Conservation (phyloP, 768 basidiomycete genomes). For the Atractiella rhizophila region DNA sequence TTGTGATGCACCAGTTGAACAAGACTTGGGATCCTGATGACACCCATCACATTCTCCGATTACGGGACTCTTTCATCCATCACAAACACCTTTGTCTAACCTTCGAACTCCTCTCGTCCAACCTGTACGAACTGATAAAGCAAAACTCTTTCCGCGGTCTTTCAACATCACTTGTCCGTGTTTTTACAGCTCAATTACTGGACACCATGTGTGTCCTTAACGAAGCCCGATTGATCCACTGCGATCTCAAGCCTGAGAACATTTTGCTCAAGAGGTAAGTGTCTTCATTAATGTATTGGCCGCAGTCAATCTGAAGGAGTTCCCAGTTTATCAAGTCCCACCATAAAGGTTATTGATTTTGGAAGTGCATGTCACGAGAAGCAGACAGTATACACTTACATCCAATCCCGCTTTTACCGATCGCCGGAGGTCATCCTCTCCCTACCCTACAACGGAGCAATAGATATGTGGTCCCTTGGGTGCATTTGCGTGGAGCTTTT, state of each 20-base stretch:
- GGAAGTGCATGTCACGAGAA: slow-evolving; percentile 96
- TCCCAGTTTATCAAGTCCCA: slow-evolving; percentile 67
- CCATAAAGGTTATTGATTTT: slow-evolving; percentile 98
- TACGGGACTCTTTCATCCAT: slow-evolving; percentile 91
- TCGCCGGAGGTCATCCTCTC: slow-evolving; percentile 91
- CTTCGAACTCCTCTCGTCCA: slow-evolving; percentile 86
- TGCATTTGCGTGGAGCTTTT: slow-evolving; percentile 98
- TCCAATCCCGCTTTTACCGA: slow-evolving; percentile 94
- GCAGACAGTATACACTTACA: slow-evolving; percentile 99
- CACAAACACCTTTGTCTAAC: slow-evolving; percentile 88
- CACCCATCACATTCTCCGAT: slow-evolving; percentile 82
- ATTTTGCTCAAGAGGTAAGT: slow-evolving; percentile 80
- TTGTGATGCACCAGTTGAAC: slow-evolving; percentile 40
- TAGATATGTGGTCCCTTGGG: slow-evolving; percentile 98
- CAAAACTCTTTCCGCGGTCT: slow-evolving; percentile 98
- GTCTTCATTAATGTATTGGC: slow-evolving; percentile 11
- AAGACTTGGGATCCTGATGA: slow-evolving; percentile 78
- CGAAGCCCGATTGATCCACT: slow-evolving; percentile 86
- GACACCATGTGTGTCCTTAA: slow-evolving; percentile 81
- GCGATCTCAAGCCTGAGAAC: slow-evolving; percentile 96
- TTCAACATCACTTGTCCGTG: slow-evolving; percentile 88
- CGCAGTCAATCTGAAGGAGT: not conserved
- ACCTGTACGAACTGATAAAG: slow-evolving; percentile 97
- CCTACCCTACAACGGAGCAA: slow-evolving; percentile 73
- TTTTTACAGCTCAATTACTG: slow-evolving; percentile 84